Base-by-base conservation (phyloP, 805 yeast genomes). In the Saccharomycopsis fermentans region DNA sequence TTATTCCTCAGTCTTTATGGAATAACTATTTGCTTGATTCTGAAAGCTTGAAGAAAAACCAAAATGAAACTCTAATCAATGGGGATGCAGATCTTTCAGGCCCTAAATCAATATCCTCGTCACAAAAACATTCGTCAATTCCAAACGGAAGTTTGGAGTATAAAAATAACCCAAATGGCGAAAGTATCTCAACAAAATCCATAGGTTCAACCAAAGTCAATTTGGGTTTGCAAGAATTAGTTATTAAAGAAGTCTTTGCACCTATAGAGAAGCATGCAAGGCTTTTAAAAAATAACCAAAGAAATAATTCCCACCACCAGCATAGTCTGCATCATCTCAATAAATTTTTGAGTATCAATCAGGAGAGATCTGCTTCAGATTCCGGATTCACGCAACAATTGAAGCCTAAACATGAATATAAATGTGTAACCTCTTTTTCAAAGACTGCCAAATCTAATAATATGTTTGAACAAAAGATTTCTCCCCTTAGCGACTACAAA, bases 1-100 rank as follows among this genome's bases (percentile, higher is more conserved):
- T 92, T 58, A 84, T 92, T 35, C 97, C 98, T 0, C 86, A 84
- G 58, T 83, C 90, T 2, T 70, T 89, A 62, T 81, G 90, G 82
- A 77, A 77, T 60, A 82, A 80, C 58, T 84, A 81, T 65, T 78
- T 87, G 19, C 36, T 59, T 26, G 21, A 34, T 14, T n/a, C 32
- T 5, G 50, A 27, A 16, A 55, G 19, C 19, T 14, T 16, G n/a
- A 29, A 27, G n/a, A 26, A 24, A 50, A 50, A 50, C 26, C 16
- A 27, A 50, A 50, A 32, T n/a, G 37, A 50, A 50, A 12, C 29
- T 4, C 5, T n/a, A 2, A 24, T 5, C 1, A 29, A 12, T 27
- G 36, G 37, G 1, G 29, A 27, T 29, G 37, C 6, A 5, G 17
- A 16, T 29, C 5, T 37, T 8, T 5, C 2, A 8, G 29, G 9